These are phyloP conservation scores for Nephromyces sp. DNA, from an alignment of 169 alveolate species.

Conservation along the genomic window DNA sequence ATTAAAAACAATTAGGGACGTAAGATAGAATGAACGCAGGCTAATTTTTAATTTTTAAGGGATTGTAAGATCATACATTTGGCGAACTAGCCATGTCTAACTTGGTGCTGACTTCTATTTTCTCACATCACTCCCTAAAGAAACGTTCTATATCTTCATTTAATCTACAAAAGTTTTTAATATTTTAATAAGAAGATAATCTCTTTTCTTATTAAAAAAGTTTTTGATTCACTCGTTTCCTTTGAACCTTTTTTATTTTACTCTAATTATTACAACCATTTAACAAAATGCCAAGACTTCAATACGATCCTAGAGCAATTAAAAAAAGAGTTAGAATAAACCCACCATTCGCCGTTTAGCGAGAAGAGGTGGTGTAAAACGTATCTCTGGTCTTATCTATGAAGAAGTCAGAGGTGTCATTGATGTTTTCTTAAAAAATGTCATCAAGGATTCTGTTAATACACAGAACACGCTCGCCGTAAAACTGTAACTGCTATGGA, in stretches of 20 bases:
- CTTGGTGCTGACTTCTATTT: too few species aligned
- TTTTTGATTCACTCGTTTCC: too few species aligned
- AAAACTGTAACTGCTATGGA: slow-evolving; percentile 98
- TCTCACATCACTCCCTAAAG: too few species aligned
- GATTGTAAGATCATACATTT: neutral
- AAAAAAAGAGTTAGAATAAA: slow-evolving; percentile 98
- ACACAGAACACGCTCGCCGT: slow-evolving; percentile 98
- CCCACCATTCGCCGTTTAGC: slow-evolving; percentile 99
- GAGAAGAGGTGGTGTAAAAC: slow-evolving; percentile 99
- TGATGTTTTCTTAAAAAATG: slow-evolving; percentile 91
- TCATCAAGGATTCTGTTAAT: slow-evolving; percentile 94
- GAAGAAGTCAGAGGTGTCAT: slow-evolving; percentile 96
- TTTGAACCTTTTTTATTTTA: too few species aligned
- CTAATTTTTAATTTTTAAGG: neutral
- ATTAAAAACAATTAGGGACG: too few species aligned
- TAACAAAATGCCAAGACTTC: too few species aligned
- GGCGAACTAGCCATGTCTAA: neutral
- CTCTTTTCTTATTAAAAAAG: too few species aligned
- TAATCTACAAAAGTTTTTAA: too few species aligned
- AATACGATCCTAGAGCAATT: too few species aligned
- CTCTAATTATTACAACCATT: too few species aligned
- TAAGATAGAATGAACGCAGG: neutral
- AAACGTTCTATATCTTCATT: too few species aligned
- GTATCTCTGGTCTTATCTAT: slow-evolving; percentile 95
- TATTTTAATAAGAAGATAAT: too few species aligned